phyloP scores from a whole-genome alignment of 805 yeast genomes.

The Candida ipomoeae region DNA sequence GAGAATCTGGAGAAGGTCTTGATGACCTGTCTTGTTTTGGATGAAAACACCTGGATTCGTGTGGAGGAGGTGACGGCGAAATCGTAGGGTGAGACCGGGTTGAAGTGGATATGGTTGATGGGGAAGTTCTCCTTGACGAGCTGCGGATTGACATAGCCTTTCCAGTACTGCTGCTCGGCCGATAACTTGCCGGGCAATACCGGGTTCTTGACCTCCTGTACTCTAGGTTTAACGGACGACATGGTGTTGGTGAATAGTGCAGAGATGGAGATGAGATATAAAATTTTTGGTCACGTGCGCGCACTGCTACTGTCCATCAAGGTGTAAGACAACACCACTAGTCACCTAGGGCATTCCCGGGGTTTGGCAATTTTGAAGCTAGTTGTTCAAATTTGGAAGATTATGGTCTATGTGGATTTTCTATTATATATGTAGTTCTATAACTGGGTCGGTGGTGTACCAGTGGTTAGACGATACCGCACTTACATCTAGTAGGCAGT shows the following conservation, averaged over 20 bases:
- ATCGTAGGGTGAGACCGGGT: constrained; percentile 81
- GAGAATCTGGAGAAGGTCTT: constrained; percentile 85
- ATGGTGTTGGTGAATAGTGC: constrained; percentile 31
- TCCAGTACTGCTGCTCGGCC: constrained; percentile 93
- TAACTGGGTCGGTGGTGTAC: no score
- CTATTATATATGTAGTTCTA: no score
- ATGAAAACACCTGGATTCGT: constrained; percentile 85
- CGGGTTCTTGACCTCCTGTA: constrained; percentile 63
- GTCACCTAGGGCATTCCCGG: no score
- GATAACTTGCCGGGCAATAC: constrained; percentile 80
- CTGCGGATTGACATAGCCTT: constrained; percentile 78
- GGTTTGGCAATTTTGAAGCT: background rate
- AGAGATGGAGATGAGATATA: constrained; percentile 5
- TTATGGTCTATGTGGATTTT: no score
- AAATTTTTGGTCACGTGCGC: constrained; percentile 13
- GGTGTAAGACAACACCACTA: background rate
- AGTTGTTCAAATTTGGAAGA: no score
- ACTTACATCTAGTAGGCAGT: no score
- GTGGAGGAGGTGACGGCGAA: constrained; percentile 92
- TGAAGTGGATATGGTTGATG: constrained; percentile 81
- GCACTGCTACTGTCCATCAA: background rate
- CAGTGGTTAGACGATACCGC: no score
- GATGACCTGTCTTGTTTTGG: constrained; percentile 88
- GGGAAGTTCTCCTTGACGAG: constrained; percentile 91
- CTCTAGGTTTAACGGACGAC: constrained; percentile 71